phyloP scores from a whole-genome alignment of 768 basidiomycete genomes.

The Serendipita sp. region DNA sequence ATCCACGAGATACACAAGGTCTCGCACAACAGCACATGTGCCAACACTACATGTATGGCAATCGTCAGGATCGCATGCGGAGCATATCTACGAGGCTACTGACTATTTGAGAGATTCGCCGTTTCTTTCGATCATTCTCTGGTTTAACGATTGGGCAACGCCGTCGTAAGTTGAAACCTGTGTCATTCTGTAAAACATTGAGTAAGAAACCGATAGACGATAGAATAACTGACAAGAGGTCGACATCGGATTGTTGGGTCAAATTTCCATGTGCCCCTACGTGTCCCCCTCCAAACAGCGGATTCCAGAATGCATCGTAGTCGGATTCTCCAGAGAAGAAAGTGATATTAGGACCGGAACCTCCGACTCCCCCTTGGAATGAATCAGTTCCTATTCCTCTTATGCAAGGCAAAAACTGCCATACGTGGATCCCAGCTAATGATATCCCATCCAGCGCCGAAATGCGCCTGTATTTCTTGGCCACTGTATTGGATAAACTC shows the following conservation, averaged over 20 bases:
- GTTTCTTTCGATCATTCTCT: background rate
- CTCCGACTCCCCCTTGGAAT: background rate
- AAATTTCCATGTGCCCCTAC: background rate
- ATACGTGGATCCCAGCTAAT: conserved; percentile 1
- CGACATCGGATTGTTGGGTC: background rate
- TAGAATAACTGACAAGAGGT: background rate
- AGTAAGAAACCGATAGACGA: background rate
- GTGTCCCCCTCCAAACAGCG: background rate
- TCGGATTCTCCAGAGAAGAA: background rate
- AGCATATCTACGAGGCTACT: background rate
- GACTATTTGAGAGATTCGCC: background rate
- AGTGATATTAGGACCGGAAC: background rate
- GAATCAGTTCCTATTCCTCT: background rate
- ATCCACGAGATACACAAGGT: background rate
- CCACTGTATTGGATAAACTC: background rate
- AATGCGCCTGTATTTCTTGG: background rate
- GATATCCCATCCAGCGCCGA: background rate
- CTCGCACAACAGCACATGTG: conserved; percentile 1
- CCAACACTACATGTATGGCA: background rate
- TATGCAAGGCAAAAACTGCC: background rate
- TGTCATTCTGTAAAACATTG: background rate
- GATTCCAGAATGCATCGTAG: background rate
- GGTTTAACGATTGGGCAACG: background rate
- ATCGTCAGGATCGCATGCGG: too few species aligned
- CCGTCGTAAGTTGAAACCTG: background rate